phyloP scores from a whole-genome alignment of 2,329 filamentous ascomycete species.

The Pseudofabraea citricarpa region DNA sequence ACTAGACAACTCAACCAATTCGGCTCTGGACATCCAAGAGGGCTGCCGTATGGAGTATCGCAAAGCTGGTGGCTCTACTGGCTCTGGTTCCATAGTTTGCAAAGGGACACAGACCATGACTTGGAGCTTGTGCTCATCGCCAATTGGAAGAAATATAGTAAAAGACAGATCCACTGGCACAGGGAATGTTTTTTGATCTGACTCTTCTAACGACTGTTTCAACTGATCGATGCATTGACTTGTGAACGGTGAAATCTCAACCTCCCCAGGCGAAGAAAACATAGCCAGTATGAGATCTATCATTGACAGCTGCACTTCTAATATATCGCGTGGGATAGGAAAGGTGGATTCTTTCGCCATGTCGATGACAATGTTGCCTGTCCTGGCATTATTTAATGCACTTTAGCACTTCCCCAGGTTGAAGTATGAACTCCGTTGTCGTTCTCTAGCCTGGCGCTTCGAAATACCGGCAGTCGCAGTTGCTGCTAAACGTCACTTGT shows the following conservation, averaged over 20 bases:
- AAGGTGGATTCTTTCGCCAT: background rate
- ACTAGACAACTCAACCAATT: constrained; percentile 32
- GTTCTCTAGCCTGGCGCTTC: no score
- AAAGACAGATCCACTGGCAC: background rate
- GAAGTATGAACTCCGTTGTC: no score
- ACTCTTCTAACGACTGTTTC: background rate
- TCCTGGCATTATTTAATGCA: no score
- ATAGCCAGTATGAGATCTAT: constrained; percentile 49
- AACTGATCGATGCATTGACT: background rate
- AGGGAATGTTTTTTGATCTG: background rate
- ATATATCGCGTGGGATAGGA: constrained; percentile 28
- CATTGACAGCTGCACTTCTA: constrained; percentile 43
- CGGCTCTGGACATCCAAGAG: constrained; percentile 46
- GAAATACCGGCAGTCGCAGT: no score
- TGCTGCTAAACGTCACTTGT: no score
- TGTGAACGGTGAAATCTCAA: constrained; percentile 24
- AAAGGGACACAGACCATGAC: background rate
- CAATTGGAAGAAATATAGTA: background rate
- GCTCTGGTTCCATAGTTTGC: background rate
- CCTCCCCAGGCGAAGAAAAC: constrained; percentile 34
- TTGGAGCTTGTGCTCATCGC: background rate
- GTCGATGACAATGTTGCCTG: no score
- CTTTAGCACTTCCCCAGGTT: no score
- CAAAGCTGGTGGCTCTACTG: constrained; percentile 35
- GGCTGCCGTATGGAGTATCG: constrained; percentile 43